Evolutionary conservation across 805 yeast genomes (phyloP).

Genomic region (Wickerhamomyces kurtzmanii): DNA sequence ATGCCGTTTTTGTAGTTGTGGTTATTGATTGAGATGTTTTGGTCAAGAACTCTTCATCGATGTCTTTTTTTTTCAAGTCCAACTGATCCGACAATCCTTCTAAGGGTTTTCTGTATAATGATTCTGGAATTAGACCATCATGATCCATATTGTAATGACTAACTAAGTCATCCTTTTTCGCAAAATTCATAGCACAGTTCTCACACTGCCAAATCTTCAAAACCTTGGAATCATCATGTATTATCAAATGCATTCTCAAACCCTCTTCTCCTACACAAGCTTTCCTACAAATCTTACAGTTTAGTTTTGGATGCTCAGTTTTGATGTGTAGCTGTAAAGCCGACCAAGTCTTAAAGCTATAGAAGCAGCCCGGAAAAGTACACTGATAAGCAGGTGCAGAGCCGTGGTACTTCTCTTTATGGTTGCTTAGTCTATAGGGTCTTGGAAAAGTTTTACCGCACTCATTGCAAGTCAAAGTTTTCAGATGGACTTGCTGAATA

Average conservation of each 20-base stretch:
- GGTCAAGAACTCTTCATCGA: no score
- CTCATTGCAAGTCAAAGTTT: constrained; percentile 40
- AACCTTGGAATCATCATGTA: constrained; percentile 47
- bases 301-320: constrained; percentile 60
- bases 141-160: constrained; percentile 47
- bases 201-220: constrained; percentile 62
- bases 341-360: constrained; percentile 60
- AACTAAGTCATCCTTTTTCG: constrained; percentile 45
- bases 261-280: constrained; percentile 68
- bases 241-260: constrained; percentile 59
- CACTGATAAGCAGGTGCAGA: constrained; percentile 47
- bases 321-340: constrained; percentile 64
- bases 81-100: no score
- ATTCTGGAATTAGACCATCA: no score
- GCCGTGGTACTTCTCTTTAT: constrained; percentile 57
- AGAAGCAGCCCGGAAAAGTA: constrained; percentile 49
- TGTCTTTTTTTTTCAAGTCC: no score
- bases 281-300: constrained; percentile 57
- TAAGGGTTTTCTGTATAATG: no score
- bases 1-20: no score
- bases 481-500: constrained; percentile 48
- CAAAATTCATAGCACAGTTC: constrained; percentile 40
- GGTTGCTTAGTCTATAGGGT: constrained; percentile 58
- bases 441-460: constrained; percentile 61
- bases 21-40: no score